Conservation (phyloP, 192 early-diverging fungal genomes). For the Coemansia sp. region DNA sequence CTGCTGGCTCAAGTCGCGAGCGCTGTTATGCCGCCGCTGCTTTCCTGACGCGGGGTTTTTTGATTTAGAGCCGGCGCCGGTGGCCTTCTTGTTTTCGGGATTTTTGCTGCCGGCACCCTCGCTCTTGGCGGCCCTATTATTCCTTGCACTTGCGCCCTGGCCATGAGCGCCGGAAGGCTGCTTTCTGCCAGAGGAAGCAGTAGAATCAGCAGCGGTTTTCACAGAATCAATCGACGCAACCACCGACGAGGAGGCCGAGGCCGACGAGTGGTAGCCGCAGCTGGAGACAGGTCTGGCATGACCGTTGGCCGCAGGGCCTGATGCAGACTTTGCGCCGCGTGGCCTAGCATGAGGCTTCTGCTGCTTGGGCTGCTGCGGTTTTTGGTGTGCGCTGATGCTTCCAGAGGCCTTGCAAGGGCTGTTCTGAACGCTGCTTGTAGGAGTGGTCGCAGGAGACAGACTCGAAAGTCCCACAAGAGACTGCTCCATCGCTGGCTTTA, state of each 20-base stretch:
- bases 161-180: background rate
- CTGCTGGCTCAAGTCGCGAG: background rate
- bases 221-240: background rate
- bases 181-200: background rate
- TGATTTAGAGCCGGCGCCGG: constrained; percentile 4
- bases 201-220: background rate
- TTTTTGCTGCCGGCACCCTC: background rate
- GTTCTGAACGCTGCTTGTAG: constrained; percentile 30
- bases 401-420: constrained; percentile 19
- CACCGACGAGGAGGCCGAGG: background rate
- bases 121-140: constrained; percentile 5
- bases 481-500: constrained; percentile 10
- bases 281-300: background rate
- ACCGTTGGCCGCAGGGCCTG: constrained; percentile 1
- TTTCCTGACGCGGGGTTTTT: background rate
- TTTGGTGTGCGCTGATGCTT: background rate
- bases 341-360: constrained; percentile 9
- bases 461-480: constrained; percentile 13
- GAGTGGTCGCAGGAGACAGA: constrained; percentile 24
- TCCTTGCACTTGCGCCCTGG: background rate
- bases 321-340: constrained; percentile 8
- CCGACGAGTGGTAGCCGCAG: background rate
- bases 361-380: constrained; percentile 15
- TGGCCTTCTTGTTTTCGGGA: background rate
- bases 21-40: constrained; percentile 10